Base-by-base conservation (phyloP, 2,329 filamentous ascomycete genomes). In the Ophidiomyces ophidiicola region DNA sequence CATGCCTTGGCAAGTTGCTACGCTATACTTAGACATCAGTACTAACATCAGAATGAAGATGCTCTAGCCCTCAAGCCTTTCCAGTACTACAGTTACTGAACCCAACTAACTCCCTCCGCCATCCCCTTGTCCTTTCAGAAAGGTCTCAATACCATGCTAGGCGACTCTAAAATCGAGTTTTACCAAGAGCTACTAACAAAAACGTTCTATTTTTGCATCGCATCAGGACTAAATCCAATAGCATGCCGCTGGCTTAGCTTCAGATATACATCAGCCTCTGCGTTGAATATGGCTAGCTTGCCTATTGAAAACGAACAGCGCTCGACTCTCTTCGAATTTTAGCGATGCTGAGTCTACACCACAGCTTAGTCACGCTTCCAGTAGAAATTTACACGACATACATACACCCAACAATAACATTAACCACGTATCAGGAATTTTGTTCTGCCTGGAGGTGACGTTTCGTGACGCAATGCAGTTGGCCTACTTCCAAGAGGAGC, bases 131-230 rank as follows among this genome's bases (percentile, higher is more conserved):
- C 0, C 8, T 6, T 15, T 12, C 15, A 20, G n/a, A 17, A 24
- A 6, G 36, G 32, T 10, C 64, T 80, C 3, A 74, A 80, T 46
- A 61, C 70, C 39, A 70, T 72, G 2, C 58, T 80, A 0, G 59
- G 63, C 39, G 64, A 67, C 30, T 74, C 78, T 50, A 68, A 72
- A 0, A n/a, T n/a, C n/a, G n/a, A n/a, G n/a, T n/a, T n/a, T 74
- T 0, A 63, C 69, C 5, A 67, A 70, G 19, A 76, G 80, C 48
- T 79, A 80, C 52, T 78, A 76, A 73, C 8, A 76, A 80, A 53
- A 80, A 80, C 50, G 72, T 80, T 42, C 67, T 74, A 30, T 80
- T 80, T 50, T 54, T 80, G n/a, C 68, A 67, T 8, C 60, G 66
- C 26, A 70, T 78, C 8, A 61, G 64, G 2, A 63, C 66, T 41